Evolutionary conservation across 495 filamentous ascomycete species (phyloP).

Genomic region (Alectoria sarmentosa): DNA sequence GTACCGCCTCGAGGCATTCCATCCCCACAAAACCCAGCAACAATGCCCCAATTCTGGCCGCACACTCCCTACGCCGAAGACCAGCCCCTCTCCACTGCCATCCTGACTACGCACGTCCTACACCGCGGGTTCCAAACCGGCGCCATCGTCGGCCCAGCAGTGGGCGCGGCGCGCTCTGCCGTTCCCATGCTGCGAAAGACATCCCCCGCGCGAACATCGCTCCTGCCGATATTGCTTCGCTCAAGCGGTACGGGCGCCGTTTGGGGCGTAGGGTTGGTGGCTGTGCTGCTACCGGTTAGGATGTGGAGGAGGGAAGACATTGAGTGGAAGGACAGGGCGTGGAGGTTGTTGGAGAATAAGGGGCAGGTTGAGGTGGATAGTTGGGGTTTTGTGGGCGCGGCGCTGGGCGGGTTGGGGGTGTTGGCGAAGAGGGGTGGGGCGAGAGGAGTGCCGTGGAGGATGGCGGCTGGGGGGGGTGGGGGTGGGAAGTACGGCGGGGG

Average conservation of each 20-base stretch:
- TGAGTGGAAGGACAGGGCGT: slow-evolving; percentile 57
- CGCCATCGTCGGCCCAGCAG: slow-evolving; percentile 35
- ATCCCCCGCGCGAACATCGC: slow-evolving; percentile 13
- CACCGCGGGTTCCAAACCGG: slow-evolving; percentile 47
- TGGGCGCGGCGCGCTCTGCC: slow-evolving; percentile 22
- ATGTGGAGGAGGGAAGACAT: slow-evolving; percentile 51
- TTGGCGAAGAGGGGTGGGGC: slow-evolving; percentile 30
- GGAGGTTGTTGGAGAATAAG: slow-evolving; percentile 48
- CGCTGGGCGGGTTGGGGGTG: slow-evolving; percentile 28
- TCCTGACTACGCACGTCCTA: slow-evolving; percentile 52
- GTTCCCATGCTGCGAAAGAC: slow-evolving; percentile 14
- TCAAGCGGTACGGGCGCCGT: slow-evolving; percentile 31
- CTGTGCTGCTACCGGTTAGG: slow-evolving; percentile 33
- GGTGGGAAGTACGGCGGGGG: slow-evolving; percentile 7
- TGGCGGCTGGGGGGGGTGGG: slow-evolving; percentile 12
- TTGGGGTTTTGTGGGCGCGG: slow-evolving; percentile 39
- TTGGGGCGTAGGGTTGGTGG: slow-evolving; percentile 26
- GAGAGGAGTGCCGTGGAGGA: slow-evolving; percentile 37
- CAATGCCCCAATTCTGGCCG: slow-evolving; percentile 45
- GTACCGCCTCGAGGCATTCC: no score
- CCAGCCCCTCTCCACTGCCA: slow-evolving; percentile 43
- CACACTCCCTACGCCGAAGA: slow-evolving; percentile 54
- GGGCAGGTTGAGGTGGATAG: slow-evolving; percentile 48
- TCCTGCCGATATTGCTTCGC: slow-evolving; percentile 31
- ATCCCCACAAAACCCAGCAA: neutral